Evolutionary conservation across 2,329 filamentous ascomycete genomes (phyloP).

Genomic region (Exserohilum turcica): DNA sequence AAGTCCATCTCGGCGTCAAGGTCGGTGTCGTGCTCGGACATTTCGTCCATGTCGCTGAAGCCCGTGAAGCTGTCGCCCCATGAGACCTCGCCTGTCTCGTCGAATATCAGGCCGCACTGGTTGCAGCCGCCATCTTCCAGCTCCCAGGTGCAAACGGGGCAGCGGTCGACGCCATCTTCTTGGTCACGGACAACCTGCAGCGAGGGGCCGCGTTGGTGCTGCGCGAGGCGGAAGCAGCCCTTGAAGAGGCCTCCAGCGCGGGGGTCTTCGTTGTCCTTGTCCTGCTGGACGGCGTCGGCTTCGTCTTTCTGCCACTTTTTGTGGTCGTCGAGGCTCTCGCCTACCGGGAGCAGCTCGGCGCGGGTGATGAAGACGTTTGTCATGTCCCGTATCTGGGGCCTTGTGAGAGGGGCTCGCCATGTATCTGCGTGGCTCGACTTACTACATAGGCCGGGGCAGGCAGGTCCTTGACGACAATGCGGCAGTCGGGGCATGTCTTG

Average conservation of each 20-base stretch:
- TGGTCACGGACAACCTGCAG: conserved; percentile 58
- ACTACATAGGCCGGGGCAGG: conserved; percentile 70
- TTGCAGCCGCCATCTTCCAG: conserved; percentile 64
- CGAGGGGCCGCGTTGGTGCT: conserved; percentile 26
- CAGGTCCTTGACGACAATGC: conserved; percentile 61
- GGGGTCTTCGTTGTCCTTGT: conserved; percentile 60
- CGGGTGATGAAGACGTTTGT: conserved; percentile 66
- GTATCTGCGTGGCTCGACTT: conserved; percentile 22
- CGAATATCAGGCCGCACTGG: conserved; percentile 59
- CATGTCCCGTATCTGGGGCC: conserved; percentile 64
- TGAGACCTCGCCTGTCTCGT: conserved; percentile 51
- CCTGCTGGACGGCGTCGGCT: conserved; percentile 62
- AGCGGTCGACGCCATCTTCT: conserved; percentile 66
- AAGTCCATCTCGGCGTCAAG: conserved; percentile 50
- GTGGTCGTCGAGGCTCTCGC: conserved; percentile 68
- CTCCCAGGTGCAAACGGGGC: conserved; percentile 67
- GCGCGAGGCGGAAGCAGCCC: conserved; percentile 58
- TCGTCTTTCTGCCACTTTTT: conserved; percentile 63
- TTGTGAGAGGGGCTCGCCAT: conserved; percentile 4
- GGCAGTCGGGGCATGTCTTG: conserved; percentile 72
- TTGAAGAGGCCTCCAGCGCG: conserved; percentile 65
- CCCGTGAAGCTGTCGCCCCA: conserved; percentile 48
- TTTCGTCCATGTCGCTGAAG: conserved; percentile 54
- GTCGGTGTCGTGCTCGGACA: conserved; percentile 49
- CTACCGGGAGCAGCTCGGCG: conserved; percentile 64